These are phyloP conservation scores for Trametes gibbosa DNA, from an alignment of 768 basidiomycete genomes.

Conservation along the genomic window DNA sequence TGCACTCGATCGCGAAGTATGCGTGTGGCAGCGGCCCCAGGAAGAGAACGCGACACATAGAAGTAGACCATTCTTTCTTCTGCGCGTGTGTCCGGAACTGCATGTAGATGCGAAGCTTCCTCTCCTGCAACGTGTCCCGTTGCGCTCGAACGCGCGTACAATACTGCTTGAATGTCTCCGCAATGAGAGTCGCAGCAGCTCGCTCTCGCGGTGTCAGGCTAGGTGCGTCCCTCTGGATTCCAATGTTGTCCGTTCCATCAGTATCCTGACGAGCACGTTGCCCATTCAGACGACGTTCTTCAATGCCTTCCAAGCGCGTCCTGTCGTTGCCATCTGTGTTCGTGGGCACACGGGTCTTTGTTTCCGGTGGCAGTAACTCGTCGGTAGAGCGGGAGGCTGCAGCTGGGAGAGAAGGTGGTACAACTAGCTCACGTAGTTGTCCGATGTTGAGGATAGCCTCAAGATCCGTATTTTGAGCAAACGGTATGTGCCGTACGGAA, in stretches of 20 bases:
- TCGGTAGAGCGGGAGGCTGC: background rate
- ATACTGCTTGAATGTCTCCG: background rate
- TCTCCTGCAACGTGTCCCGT: background rate
- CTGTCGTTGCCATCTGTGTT: too few species aligned
- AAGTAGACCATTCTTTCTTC: background rate
- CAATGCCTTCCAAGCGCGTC: too few species aligned
- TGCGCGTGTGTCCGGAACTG: background rate
- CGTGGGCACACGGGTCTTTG: too few species aligned
- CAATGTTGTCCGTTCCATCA: background rate
- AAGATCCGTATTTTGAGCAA: background rate
- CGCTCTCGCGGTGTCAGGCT: background rate
- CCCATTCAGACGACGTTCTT: too few species aligned
- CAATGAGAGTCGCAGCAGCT: background rate
- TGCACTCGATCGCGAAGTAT: slow-evolving; percentile 1
- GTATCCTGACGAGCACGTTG: background rate
- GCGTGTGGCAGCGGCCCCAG: background rate
- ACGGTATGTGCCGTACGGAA: background rate
- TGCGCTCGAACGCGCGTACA: background rate
- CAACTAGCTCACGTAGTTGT: background rate
- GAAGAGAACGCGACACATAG: background rate
- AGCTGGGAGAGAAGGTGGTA: background rate
- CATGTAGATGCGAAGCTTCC: background rate
- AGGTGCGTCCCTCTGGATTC: background rate
- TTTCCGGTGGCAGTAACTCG: too few species aligned
- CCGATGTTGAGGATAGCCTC: background rate